Conservation (phyloP, 1,284 basidiomycete genomes). For the Trametes sp. region DNA sequence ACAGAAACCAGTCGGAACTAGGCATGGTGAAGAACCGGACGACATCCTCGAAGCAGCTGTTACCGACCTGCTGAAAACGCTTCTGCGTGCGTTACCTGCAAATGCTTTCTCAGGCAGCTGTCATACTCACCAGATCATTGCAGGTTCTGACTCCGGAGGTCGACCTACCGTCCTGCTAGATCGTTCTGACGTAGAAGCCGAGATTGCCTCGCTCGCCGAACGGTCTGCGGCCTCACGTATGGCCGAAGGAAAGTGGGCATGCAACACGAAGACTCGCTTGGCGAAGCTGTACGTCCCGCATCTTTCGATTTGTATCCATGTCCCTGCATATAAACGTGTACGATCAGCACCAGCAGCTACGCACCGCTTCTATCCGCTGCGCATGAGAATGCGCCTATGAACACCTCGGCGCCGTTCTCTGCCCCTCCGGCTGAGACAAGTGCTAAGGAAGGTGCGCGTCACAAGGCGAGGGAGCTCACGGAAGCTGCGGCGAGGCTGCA, state of each 20-base stretch:
- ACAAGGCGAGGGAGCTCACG: slow-evolving; percentile 24
- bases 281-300: slow-evolving; percentile 28
- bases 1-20: not conserved
- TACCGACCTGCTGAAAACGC: slow-evolving; percentile 26
- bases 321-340: too few species aligned
- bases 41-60: slow-evolving; percentile 22
- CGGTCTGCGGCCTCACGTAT: slow-evolving; percentile 9
- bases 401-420: slow-evolving; percentile 39
- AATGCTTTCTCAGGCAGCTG: not conserved
- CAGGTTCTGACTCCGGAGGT: slow-evolving; percentile 8
- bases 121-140: not conserved
- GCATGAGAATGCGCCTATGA: slow-evolving; percentile 37
- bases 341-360: slow-evolving; percentile 19
- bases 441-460: slow-evolving; percentile 18
- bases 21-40: not conserved
- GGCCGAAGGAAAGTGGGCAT: slow-evolving; percentile 25
- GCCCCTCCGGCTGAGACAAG: slow-evolving; percentile 10
- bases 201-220: slow-evolving; percentile 22
- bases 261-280: slow-evolving; percentile 9
- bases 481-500: slow-evolving; percentile 28
- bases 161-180: slow-evolving; percentile 34
- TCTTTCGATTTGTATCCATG: too few species aligned
- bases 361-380: slow-evolving; percentile 27
- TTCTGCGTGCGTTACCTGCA: slow-evolving; percentile 18
- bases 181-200: slow-evolving; percentile 28